Evolutionary conservation across 2,329 filamentous ascomycete species (phyloP).

Genomic region (Domatiomyces catenatus): DNA sequence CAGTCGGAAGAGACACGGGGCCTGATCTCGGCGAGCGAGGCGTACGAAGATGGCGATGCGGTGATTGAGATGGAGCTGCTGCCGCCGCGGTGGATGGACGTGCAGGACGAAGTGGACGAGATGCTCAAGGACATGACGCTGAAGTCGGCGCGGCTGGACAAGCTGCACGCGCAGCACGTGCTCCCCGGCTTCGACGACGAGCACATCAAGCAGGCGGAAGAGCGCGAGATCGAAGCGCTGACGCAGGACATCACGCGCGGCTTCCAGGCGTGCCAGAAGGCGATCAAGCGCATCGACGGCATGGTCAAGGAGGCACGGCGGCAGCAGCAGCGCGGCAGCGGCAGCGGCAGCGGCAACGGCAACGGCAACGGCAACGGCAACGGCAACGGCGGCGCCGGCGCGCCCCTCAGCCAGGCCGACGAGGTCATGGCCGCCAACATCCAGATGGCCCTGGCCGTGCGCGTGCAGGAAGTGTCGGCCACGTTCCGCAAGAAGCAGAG

Average conservation of each 20-base stretch:
- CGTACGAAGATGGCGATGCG: slow-evolving; percentile 75
- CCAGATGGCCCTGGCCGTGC: slow-evolving; percentile 72
- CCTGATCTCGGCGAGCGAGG: slow-evolving; percentile 65
- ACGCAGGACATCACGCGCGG: slow-evolving; percentile 78
- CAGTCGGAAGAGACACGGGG: slow-evolving; percentile 58
- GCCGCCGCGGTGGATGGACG: slow-evolving; percentile 86
- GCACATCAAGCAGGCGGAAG: slow-evolving; percentile 70
- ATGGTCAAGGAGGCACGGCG: slow-evolving; percentile 72
- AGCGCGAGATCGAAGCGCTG: slow-evolving; percentile 74
- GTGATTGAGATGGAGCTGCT: slow-evolving; percentile 97
- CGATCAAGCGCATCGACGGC: slow-evolving; percentile 72
- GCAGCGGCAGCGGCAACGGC: no score
- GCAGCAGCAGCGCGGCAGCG: slow-evolving; percentile 36
- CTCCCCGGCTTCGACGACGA: slow-evolving; percentile 94
- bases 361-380: no score
- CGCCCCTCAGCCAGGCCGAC: slow-evolving; percentile 56
- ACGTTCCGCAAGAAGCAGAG: slow-evolving; percentile 95
- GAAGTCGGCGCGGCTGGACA: slow-evolving; percentile 72
- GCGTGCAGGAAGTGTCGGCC: slow-evolving; percentile 83
- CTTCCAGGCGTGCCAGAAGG: slow-evolving; percentile 80
- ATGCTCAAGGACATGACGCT: slow-evolving; percentile 63
- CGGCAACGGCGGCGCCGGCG: no score
- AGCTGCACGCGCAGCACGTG: slow-evolving; percentile 92
- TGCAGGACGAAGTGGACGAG: slow-evolving; percentile 85
- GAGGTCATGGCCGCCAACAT: slow-evolving; percentile 95